Percentiles rank a stretch among this genome's conserved stretches.
Evolutionary conservation across 169 alveolate species (phyloP).

Genomic region (Hammondia hammondi): DNA sequence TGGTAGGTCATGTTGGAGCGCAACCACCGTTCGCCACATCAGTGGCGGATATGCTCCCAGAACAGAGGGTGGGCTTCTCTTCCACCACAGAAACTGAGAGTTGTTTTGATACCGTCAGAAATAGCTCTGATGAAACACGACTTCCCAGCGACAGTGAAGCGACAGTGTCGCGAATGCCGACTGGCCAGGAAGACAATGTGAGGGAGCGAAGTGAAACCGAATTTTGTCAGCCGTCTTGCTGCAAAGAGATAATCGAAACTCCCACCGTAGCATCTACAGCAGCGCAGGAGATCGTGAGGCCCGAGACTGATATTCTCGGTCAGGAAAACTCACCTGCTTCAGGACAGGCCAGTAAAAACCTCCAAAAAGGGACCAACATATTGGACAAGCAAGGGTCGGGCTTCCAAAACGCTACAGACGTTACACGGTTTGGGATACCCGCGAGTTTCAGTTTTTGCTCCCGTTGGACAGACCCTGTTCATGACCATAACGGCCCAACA

Average conservation of each 20-base stretch:
- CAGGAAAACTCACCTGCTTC: not conserved
- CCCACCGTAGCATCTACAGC: no score
- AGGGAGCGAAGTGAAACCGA: not conserved
- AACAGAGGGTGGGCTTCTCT: not conserved
- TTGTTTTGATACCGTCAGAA: not conserved
- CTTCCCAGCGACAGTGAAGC: not conserved
- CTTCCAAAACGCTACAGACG: not conserved
- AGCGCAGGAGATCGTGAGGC: no score
- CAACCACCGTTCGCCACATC: not conserved
- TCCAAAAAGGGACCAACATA: not conserved
- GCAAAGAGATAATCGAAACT: no score
- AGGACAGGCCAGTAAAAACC: not conserved
- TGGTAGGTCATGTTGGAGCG: not conserved
- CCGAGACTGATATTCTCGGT: not conserved
- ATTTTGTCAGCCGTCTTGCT: no score
- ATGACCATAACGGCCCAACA: not conserved
- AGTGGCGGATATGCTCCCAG: not conserved
- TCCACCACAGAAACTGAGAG: not conserved
- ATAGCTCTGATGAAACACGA: not conserved
- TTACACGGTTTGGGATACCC: not conserved
- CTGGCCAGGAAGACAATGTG: not conserved
- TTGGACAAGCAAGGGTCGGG: not conserved
- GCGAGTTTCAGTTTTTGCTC: not conserved
- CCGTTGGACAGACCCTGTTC: not conserved
- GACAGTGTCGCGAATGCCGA: not conserved